Evolutionary conservation across 1,284 basidiomycete species (phyloP).

Genomic region (Leccinum fuscescens): DNA sequence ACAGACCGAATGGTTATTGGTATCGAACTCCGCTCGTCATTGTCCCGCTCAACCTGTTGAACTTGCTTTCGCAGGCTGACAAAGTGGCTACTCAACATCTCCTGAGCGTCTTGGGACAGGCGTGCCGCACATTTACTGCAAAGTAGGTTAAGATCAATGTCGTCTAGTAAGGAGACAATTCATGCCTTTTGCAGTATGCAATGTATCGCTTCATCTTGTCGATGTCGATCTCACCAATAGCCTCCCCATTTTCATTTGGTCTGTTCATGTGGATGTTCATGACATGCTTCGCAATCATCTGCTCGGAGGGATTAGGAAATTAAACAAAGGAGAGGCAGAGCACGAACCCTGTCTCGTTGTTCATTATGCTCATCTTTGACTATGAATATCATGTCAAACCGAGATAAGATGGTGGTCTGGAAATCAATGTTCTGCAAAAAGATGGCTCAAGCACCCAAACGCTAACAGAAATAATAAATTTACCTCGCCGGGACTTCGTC

Average conservation of each 20-base stretch:
- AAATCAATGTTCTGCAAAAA: slow-evolving; percentile 87
- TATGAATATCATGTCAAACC: slow-evolving; percentile 99
- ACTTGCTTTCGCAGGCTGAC: slow-evolving; percentile 93
- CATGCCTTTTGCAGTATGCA: slow-evolving; percentile 90
- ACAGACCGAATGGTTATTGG: slow-evolving; percentile 94
- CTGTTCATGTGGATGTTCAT: slow-evolving; percentile 99
- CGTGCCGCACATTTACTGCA: slow-evolving; percentile 92
- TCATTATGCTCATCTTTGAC: slow-evolving; percentile 99
- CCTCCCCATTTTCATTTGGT: slow-evolving; percentile 64
- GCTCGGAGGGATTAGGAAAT: slow-evolving; percentile 3
- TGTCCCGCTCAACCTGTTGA: slow-evolving; percentile 94
- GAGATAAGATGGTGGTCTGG: slow-evolving; percentile 96
- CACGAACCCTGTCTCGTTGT: slow-evolving; percentile 76
- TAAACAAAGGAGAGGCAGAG: background rate
- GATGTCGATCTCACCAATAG: slow-evolving; percentile 90
- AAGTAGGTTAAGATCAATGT: slow-evolving; percentile 1
- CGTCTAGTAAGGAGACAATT: slow-evolving; percentile 6
- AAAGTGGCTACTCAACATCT: slow-evolving; percentile 97
- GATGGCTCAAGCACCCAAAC: background rate
- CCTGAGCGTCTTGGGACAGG: slow-evolving; percentile 88
- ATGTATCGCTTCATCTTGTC: slow-evolving; percentile 99
- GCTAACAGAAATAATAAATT: slow-evolving; percentile 9
- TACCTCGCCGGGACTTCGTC: slow-evolving; percentile 93
- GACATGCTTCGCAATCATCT: slow-evolving; percentile 96
- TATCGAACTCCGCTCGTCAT: slow-evolving; percentile 96